Evolutionary conservation across 2,329 filamentous ascomycete genomes (phyloP), one percentile per base, ranked within the genome.

Genomic region (Ascochyta viciae-villosae): DNA sequence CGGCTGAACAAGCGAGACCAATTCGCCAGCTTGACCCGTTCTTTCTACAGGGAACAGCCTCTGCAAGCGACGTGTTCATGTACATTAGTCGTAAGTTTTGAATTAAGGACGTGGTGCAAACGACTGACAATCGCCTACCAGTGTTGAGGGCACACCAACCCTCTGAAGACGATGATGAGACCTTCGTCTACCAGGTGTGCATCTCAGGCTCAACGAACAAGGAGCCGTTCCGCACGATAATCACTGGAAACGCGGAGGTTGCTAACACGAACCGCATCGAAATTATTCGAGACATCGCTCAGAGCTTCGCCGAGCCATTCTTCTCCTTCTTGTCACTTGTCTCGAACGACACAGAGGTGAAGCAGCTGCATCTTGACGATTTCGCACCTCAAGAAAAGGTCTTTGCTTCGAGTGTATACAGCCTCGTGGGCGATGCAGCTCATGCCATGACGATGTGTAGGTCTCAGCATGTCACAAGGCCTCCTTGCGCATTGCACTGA

Each of bases 21-120:
- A 55, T 63, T 13, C 58, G 39, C 2, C 44, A 50, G 8, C 50
- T 63, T 2, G 61, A 63, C 44, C 53, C 61, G 8, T 61, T 61
- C 44, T 59, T 61, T 15, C 35, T 63, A 9, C 61, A 63, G 27
- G 61, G 55, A 6, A 57, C 54, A 35, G 46, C 46, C 13, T 54
- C 54, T 33, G 26, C 47, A 19, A 54, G 27, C 33, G 35, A 54
- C 37, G 49, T 44, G 23, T 60, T 40, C 24, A 43, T 57, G 40
- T 60, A 54, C 22, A 50, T 50, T 16, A 54, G 53, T 33, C 24
- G 53, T 57, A 27, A 19, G 53, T 40, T 6, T 15, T 22, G 15
- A 22, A 33, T 7, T 6, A 23, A 15, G 6, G 22, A 5, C 6
- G 0, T n/a, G 15, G 6, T 23, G 5, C 6, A 35, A 27, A 19